phyloP scores from a whole-genome alignment of 208 protist genomes.

The Wallacemonas sp. region DNA sequence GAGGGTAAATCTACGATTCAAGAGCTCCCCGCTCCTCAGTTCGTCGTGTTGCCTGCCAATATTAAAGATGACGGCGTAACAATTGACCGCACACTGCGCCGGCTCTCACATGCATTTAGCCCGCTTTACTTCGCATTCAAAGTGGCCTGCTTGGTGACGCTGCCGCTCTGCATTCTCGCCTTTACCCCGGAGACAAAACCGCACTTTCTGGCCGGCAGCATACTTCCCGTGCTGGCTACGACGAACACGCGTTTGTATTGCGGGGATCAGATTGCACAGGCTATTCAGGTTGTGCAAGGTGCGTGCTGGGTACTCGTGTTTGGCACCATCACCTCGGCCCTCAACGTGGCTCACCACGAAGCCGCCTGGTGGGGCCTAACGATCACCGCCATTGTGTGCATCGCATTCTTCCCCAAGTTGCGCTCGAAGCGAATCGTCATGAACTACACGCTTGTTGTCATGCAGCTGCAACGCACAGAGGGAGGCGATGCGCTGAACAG shows the following conservation, averaged over 20 bases:
- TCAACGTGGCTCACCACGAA: conserved; percentile 14
- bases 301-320: conserved; percentile 15
- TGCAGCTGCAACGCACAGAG: conserved; percentile 22
- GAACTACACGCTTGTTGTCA: conserved; percentile 26
- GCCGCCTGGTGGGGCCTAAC: conserved; percentile 26
- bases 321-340: conserved; percentile 8
- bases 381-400: conserved; percentile 21
- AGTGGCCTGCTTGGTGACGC: conserved; percentile 11
- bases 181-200: conserved; percentile 1
- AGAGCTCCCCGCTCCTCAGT: conserved; percentile 6
- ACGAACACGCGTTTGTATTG: conserved; percentile 17
- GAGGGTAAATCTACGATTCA: conserved; percentile 5
- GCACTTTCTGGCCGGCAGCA: conserved; percentile 8
- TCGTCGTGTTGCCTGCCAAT: neutral
- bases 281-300: conserved; percentile 13
- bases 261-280: conserved; percentile 15
- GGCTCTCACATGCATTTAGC: conserved; percentile 9
- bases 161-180: conserved; percentile 14
- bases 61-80: conserved; percentile 13
- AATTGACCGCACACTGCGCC: neutral
- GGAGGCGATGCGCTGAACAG: neutral
- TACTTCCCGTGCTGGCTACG: conserved; percentile 12
- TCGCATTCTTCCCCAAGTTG: conserved; percentile 25
- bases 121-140: conserved; percentile 16
- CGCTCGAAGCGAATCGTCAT: conserved; percentile 19